Conservation (phyloP, 2,329 filamentous ascomycete species). For the Talaromyces sp. region DNA sequence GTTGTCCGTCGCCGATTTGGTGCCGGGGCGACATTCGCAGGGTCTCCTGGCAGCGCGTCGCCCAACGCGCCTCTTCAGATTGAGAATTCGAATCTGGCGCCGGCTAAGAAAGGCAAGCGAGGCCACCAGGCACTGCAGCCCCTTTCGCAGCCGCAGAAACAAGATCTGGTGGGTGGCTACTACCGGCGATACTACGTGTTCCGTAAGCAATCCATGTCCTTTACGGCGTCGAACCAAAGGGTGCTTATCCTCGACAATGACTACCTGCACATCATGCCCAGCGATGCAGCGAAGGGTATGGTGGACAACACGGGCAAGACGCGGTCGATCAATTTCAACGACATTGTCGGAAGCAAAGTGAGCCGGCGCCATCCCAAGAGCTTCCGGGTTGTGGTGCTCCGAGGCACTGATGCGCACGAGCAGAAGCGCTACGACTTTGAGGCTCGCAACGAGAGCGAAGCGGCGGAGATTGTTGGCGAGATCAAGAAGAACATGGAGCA, state of each 20-base stretch:
- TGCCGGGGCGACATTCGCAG: constrained; percentile 51
- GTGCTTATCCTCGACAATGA: constrained; percentile 60
- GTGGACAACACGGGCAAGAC: constrained; percentile 47
- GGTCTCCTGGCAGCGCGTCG: constrained; percentile 56
- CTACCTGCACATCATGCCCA: constrained; percentile 61
- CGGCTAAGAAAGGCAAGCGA: constrained; percentile 41
- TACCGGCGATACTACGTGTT: constrained; percentile 61
- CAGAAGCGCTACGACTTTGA: constrained; percentile 65
- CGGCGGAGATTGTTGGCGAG: constrained; percentile 58
- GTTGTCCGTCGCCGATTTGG: constrained; percentile 59
- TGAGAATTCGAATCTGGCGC: constrained; percentile 22
- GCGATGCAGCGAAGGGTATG: constrained; percentile 48
- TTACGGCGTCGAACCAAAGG: constrained; percentile 55
- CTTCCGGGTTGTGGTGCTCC: constrained; percentile 56
- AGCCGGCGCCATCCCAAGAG: constrained; percentile 60
- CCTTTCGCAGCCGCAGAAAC: constrained; percentile 37
- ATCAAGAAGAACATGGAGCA: constrained; percentile 55
- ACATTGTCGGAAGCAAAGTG: constrained; percentile 61
- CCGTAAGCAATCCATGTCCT: constrained; percentile 61
- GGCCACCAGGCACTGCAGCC: constrained; percentile 39
- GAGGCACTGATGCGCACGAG: constrained; percentile 57
- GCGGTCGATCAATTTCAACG: constrained; percentile 58
- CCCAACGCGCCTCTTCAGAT: constrained; percentile 62
- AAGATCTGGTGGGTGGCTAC: constrained; percentile 42
- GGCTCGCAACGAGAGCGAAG: constrained; percentile 52